phyloP scores from a whole-genome alignment of 2,329 filamentous ascomycete species.

The Beauveria scarabaeidicola region DNA sequence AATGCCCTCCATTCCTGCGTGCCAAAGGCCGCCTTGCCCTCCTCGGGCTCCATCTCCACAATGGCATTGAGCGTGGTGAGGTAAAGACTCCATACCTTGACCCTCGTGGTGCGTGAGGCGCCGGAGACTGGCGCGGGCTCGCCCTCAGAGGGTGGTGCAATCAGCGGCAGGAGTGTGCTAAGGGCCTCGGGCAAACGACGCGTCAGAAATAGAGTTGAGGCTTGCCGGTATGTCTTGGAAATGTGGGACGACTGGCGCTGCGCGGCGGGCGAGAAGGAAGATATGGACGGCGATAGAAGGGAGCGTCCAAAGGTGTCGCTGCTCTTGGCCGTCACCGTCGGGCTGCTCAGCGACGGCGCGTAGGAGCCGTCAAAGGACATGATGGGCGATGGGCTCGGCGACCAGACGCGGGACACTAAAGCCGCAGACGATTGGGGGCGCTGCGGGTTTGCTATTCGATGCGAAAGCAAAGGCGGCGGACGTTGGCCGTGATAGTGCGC shows the following conservation, averaged over 20 bases:
- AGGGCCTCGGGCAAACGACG: slow-evolving; percentile 85
- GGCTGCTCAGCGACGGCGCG: slow-evolving; percentile 29
- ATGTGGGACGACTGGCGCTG: slow-evolving; percentile 62
- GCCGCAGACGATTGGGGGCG: not conserved
- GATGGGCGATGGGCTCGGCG: slow-evolving; percentile 9
- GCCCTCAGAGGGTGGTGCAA: slow-evolving; percentile 49
- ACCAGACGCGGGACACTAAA: not conserved
- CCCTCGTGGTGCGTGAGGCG: slow-evolving; percentile 71
- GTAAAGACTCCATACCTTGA: slow-evolving; percentile 97
- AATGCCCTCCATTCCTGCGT: slow-evolving; percentile 75
- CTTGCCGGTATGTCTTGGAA: slow-evolving; percentile 88
- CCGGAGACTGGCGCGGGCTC: slow-evolving; percentile 66
- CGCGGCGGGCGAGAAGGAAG: slow-evolving; percentile 54
- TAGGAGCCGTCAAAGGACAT: slow-evolving; percentile 38
- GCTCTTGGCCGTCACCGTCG: slow-evolving; percentile 29
- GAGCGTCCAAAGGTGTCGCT: slow-evolving; percentile 40
- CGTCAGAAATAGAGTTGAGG: slow-evolving; percentile 89
- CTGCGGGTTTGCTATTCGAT: not conserved
- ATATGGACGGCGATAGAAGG: slow-evolving; percentile 56
- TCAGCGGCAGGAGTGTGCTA: slow-evolving; percentile 73
- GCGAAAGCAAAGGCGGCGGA: not conserved
- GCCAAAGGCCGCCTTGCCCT: slow-evolving; percentile 84
- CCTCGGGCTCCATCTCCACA: slow-evolving; percentile 78
- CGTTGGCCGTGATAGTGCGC: not conserved
- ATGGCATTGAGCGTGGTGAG: slow-evolving; percentile 88